Conservation (phyloP, 2,329 filamentous ascomycete species). For the Talaromyces sp. region DNA sequence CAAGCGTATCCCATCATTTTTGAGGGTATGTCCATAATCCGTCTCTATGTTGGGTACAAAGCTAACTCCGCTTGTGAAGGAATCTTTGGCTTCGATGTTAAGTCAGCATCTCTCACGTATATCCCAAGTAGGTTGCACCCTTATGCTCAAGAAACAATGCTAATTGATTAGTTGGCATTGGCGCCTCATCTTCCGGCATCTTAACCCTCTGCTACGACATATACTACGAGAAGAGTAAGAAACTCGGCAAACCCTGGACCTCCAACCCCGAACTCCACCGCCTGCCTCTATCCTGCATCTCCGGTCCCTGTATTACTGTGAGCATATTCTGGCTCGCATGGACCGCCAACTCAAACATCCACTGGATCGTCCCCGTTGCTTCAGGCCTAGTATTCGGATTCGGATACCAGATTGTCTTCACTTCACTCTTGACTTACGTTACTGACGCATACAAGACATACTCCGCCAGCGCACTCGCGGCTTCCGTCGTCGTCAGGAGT, state of each 20-base stretch:
- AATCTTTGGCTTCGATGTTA: conserved; percentile 62
- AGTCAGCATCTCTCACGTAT: conserved; percentile 65
- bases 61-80: conserved; percentile 24
- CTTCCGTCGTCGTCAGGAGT: conserved; percentile 50
- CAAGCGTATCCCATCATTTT: conserved; percentile 73
- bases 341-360: conserved; percentile 48
- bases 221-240: conserved; percentile 54
- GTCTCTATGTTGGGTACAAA: background rate
- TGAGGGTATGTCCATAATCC: conserved; percentile 29
- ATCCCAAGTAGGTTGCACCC: conserved; percentile 51
- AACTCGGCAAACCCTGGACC: conserved; percentile 55
- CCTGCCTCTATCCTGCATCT: conserved; percentile 60
- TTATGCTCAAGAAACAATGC: background rate
- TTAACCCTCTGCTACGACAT: conserved; percentile 66
- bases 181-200: conserved; percentile 56
- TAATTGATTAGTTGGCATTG: conserved; percentile 52
- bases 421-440: conserved; percentile 64
- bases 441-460: conserved; percentile 66
- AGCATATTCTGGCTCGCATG: conserved; percentile 57
- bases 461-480: conserved; percentile 57
- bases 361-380: conserved; percentile 57
- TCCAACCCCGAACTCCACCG: conserved; percentile 44
- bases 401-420: conserved; percentile 62
- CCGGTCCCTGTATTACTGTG: conserved; percentile 50
- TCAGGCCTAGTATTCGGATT: conserved; percentile 61